Conservation (phyloP, 2,329 filamentous ascomycete genomes). For the Xylariaceae sp. region DNA sequence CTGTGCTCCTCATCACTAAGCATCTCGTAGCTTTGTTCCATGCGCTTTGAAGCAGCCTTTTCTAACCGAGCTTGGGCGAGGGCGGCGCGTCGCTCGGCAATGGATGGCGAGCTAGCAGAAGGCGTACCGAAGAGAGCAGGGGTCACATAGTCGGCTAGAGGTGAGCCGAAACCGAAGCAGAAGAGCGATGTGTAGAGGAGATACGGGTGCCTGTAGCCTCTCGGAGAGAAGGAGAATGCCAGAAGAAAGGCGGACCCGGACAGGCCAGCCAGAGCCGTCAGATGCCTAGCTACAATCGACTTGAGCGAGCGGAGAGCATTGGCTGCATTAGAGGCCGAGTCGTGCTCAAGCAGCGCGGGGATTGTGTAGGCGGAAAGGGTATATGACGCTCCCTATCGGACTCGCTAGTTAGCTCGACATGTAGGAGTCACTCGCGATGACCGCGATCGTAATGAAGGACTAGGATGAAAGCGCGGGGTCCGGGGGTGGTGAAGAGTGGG, state of each 20-base stretch:
- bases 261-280: conserved; percentile 63
- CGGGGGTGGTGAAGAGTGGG: conserved; percentile 17
- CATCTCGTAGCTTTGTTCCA: conserved; percentile 72
- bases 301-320: conserved; percentile 68
- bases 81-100: conserved; percentile 27
- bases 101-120: conserved; percentile 25
- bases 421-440: background rate
- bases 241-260: conserved; percentile 70
- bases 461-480: conserved; percentile 22
- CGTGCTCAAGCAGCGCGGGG: conserved; percentile 75
- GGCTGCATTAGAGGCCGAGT: conserved; percentile 67
- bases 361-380: conserved; percentile 74
- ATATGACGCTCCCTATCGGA: conserved; percentile 76
- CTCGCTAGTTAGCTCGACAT: conserved; percentile 10
- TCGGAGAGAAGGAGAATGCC: conserved; percentile 73
- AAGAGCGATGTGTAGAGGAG: conserved; percentile 79
- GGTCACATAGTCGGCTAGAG: conserved; percentile 47
- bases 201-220: conserved; percentile 77
- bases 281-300: conserved; percentile 58
- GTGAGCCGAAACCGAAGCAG: conserved; percentile 51
- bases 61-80: conserved; percentile 28
- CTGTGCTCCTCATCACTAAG: conserved; percentile 45
- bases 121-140: conserved; percentile 37
- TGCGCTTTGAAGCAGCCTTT: conserved; percentile 38
- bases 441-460: background rate